Evolutionary conservation across 129 eudicot genomes (phyloP).

Genomic region (Oenanthe sinensis): DNA sequence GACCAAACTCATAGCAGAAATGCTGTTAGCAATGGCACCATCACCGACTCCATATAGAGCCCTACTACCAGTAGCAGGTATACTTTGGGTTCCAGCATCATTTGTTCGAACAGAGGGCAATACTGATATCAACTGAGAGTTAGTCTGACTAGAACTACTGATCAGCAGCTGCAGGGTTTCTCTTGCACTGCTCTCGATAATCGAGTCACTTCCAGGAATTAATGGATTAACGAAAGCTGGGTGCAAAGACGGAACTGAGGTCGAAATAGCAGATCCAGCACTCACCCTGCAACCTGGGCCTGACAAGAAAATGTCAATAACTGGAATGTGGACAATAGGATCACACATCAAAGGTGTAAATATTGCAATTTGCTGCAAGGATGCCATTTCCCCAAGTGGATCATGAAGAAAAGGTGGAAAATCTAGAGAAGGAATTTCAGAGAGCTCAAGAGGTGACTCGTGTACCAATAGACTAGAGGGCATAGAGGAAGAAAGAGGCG

Average conservation of each 20-base stretch:
- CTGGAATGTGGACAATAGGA: conserved; percentile 78
- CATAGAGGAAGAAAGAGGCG: conserved; percentile 47
- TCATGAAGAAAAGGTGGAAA: conserved; percentile 56
- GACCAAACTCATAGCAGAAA: conserved; percentile 47
- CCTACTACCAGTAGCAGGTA: conserved; percentile 45
- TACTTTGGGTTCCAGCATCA: conserved; percentile 17
- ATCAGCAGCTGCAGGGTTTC: conserved; percentile 69
- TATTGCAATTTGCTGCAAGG: conserved; percentile 57
- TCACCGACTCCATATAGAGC: conserved; percentile 52
- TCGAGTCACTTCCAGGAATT: conserved; percentile 39
- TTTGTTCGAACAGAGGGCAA: conserved; percentile 40
- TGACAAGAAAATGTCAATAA: conserved; percentile 67
- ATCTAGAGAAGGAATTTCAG: conserved; percentile 38
- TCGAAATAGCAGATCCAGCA: conserved; percentile 54
- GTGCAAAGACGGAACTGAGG: conserved; percentile 42
- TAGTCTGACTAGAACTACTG: conserved; percentile 43
- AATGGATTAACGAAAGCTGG: conserved; percentile 27
- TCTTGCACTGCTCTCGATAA: conserved; percentile 56
- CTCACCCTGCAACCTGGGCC: conserved; percentile 79
- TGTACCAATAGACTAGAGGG: conserved; percentile 36
- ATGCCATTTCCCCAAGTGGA: conserved; percentile 39
- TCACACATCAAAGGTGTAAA: conserved; percentile 80
- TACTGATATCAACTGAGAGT: conserved; percentile 34
- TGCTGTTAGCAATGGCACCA: conserved; percentile 33
- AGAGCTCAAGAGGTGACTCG: conserved; percentile 34